These are phyloP conservation scores for Tylopilus sp. DNA, from an alignment of 768 basidiomycete genomes.

Conservation along the genomic window DNA sequence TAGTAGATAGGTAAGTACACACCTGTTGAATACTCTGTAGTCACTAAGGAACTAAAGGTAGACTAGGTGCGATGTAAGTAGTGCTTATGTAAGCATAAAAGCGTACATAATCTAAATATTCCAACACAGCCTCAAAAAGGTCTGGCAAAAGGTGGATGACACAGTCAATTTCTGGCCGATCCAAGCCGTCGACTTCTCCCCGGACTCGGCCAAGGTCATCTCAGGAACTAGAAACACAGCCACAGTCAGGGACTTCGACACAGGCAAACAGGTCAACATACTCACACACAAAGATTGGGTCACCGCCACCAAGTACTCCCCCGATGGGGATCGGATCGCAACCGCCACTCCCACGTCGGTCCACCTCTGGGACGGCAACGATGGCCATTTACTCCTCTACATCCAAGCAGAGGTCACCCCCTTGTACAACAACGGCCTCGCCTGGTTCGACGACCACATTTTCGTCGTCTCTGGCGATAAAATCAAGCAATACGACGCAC, in stretches of 20 bases:
- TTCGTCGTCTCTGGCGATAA: neutral
- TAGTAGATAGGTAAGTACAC: too few relatives aligned
- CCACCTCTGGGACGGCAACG: neutral
- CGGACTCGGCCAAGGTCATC: neutral
- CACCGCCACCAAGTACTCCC: neutral
- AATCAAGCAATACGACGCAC: neutral
- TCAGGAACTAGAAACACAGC: neutral
- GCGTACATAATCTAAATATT: too few relatives aligned
- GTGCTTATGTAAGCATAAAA: too few relatives aligned
- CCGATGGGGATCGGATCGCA: neutral
- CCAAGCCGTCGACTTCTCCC: neutral
- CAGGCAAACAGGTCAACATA: neutral
- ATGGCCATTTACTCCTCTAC: neutral
- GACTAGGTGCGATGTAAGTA: too few relatives aligned
- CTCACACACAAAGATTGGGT: neutral
- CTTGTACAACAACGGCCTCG: neutral
- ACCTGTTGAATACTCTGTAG: too few relatives aligned
- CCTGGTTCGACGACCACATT: neutral
- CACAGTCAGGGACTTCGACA: neutral
- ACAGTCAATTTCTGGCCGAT: neutral
- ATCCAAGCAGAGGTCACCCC: neutral
- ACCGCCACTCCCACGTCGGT: neutral
- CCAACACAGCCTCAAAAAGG: neutral
- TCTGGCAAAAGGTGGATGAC: neutral
- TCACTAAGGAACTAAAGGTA: too few relatives aligned